phyloP scores from a whole-genome alignment of 2,329 filamentous ascomycete genomes.

The Tolypocladium capitatum region DNA sequence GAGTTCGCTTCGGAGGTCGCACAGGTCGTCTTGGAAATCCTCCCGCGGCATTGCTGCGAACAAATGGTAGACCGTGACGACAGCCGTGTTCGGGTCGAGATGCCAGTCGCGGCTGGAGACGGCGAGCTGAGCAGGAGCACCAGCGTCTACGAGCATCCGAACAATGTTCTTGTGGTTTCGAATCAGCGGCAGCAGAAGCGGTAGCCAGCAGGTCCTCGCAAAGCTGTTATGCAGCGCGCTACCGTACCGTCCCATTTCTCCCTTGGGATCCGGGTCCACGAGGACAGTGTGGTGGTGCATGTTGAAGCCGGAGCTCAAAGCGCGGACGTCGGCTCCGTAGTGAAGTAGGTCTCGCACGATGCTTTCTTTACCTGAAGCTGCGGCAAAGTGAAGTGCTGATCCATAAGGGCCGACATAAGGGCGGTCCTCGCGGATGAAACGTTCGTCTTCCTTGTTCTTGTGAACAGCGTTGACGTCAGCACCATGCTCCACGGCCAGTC shows the following conservation, averaged over 20 bases:
- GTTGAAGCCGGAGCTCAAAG: neutral
- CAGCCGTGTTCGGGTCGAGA: neutral
- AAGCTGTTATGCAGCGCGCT: neutral
- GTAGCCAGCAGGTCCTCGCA: neutral
- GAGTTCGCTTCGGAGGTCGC: neutral
- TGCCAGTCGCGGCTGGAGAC: neutral
- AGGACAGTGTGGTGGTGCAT: neutral
- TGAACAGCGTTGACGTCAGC: neutral
- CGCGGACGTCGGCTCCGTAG: neutral
- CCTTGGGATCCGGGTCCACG: neutral
- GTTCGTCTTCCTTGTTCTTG: neutral
- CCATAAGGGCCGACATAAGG: neutral
- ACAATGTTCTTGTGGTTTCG: neutral
- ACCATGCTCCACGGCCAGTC: neutral
- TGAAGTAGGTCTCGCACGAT: neutral
- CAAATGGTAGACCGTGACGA: neutral
- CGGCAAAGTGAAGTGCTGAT: neutral
- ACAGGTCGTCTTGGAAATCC: neutral
- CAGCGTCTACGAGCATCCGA: neutral
- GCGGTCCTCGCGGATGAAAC: neutral
- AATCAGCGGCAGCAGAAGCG: neutral
- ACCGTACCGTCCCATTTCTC: neutral
- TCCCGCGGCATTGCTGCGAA: neutral
- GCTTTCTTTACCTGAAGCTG: neutral
- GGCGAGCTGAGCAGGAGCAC: neutral